Evolutionary conservation across 148 eudicot species (phyloP), one percentile per base, ranked within the genome.

Genomic region (Vaccinium corymbosum): DNA sequence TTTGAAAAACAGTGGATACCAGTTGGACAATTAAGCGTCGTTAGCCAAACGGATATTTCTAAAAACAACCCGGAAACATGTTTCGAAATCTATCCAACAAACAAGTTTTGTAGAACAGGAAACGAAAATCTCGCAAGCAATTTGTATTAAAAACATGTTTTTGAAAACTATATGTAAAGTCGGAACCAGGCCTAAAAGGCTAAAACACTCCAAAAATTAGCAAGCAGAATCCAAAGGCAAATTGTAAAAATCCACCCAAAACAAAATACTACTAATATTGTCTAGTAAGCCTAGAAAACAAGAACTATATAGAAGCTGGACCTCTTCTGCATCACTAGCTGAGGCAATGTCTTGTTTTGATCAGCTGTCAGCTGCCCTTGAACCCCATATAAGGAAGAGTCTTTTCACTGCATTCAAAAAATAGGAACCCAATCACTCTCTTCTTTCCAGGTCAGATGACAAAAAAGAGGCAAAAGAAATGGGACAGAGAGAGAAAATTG

Each of bases 401-500:
- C 89, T 82, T 81, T 80, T 86, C 78, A 50, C 78, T 82, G 16
- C 50, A 82, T 57, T 42, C 56, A 42, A 82, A n/a, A 87, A 52
- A 80, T 80, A 61, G 56, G 62, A 78, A 79, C 79, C 25, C 72
- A 27, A 27, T 52, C 62, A 35, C 74, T 57, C 78, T 72, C 79
- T 82, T 76, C 82, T 83, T 84, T 84, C 84, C 88, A 84, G 88
- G 82, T 81, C 83, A 85, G 79, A 70, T 82, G 83, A 77, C 82
- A 79, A 83, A 79, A 76, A 81, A 62, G 17, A 81, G 74, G 64
- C 80, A 53, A 78, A 78, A 72, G 59, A 85, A 80, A 85, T 73
- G 71, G 61, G 81, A 75, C 66, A 49, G 76, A 72, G 16, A 81
- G 83, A 84, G 74, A 80, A 82, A 85, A 86, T 81, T 73, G 83